Percentiles rank a stretch among this genome's conserved stretches.
Evolutionary conservation across 2,329 filamentous ascomycete species (phyloP).

Genomic region (Aspergillus ochraceoroseus): DNA sequence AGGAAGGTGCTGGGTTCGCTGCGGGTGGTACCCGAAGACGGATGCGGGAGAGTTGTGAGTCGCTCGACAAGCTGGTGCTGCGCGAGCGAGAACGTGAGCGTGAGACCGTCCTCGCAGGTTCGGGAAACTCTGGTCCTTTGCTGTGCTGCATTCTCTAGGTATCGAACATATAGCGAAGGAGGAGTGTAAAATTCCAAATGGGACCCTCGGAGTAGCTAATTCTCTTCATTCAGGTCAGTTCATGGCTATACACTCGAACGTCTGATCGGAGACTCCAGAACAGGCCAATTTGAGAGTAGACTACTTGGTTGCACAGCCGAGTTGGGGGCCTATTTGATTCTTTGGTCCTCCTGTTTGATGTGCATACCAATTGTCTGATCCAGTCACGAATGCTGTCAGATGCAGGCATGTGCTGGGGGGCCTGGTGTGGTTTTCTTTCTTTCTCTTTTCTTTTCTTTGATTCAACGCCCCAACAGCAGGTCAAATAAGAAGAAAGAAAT

Average conservation of each 20-base stretch:
- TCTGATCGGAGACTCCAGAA: not conserved
- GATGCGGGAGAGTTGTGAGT: conserved; percentile 31
- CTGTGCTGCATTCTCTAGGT: conserved; percentile 29
- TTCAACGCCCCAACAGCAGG: conserved; percentile 4
- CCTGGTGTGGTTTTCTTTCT: not conserved
- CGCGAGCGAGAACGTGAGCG: conserved; percentile 31
- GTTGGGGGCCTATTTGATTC: conserved; percentile 7
- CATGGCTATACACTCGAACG: not conserved
- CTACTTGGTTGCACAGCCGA: conserved; percentile 15
- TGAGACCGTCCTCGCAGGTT: conserved; percentile 27
- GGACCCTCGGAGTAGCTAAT: not conserved
- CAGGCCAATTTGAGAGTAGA: too few species aligned
- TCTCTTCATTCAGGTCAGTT: conserved; percentile 6
- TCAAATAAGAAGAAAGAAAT: conserved; percentile 9
- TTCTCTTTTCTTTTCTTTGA: conserved; percentile 5
- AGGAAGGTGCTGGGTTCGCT: conserved; percentile 73
- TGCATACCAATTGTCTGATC: conserved; percentile 1
- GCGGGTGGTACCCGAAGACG: conserved; percentile 60
- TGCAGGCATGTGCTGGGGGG: not conserved
- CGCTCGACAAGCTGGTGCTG: conserved; percentile 40
- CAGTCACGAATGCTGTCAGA: conserved; percentile 8
- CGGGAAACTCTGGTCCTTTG: conserved; percentile 31
- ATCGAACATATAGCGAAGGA: conserved; percentile 8
- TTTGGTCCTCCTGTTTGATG: not conserved
- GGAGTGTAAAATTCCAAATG: not conserved